Conservation (phyloP, 305 asterid species). For the Solanum aculeatissimum region DNA sequence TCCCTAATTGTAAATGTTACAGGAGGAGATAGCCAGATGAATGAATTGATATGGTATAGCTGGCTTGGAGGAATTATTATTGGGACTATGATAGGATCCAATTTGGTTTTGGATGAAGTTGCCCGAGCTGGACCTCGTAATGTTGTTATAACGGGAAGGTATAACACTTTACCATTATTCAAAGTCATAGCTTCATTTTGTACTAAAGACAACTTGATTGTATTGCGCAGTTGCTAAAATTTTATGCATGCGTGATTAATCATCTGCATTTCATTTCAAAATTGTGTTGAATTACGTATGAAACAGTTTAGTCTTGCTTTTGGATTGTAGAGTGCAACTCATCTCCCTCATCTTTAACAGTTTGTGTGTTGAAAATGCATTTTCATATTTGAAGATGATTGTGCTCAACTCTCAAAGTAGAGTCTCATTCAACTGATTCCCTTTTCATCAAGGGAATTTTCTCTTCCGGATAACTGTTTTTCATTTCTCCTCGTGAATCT, state of each 20-base stretch:
- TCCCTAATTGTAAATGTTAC: constrained; percentile 3
- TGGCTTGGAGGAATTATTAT: constrained; percentile 94
- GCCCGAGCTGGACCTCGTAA: constrained; percentile 93
- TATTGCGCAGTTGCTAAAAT: neutral
- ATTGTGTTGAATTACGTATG: neutral
- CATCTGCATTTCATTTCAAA: neutral
- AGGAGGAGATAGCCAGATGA: constrained; percentile 93
- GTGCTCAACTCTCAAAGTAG: neutral
- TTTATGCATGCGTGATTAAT: neutral
- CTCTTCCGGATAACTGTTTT: neutral
- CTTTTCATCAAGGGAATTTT: neutral
- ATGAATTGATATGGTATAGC: constrained; percentile 80
- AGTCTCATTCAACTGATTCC: neutral
- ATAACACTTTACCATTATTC: neutral
- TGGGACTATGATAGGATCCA: constrained; percentile 93
- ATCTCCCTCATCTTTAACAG: neutral
- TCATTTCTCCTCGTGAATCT: neutral
- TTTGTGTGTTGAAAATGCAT: neutral
- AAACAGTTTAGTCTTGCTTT: neutral
- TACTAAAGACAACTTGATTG: neutral
- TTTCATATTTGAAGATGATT: neutral
- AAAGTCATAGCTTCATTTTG: neutral
- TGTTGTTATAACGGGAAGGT: constrained; percentile 96
- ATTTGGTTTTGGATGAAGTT: constrained; percentile 90
- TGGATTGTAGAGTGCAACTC: neutral